Evolutionary conservation across 2,329 filamentous ascomycete species (phyloP), one percentile per base, ranked within the genome.

Genomic region (Colletotrichum lini): DNA sequence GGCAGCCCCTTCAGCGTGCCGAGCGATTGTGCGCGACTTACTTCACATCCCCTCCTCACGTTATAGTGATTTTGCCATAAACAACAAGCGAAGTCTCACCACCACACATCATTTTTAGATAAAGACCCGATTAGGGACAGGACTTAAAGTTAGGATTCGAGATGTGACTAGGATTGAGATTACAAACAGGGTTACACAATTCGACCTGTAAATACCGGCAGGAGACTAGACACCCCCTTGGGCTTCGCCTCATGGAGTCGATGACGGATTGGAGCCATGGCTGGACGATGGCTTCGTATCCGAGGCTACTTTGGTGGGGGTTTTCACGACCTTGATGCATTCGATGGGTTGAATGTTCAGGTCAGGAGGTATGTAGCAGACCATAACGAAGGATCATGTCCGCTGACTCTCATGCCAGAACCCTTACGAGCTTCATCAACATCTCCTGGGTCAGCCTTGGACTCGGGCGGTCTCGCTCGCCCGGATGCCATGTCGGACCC

Each of bases 1-100:
- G 12, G 53, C 40, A 52, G 57, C 64, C 65, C 42, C 40, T 38
- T 53, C 62, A 42, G 50, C 65, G 23, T 63, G 59, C 53, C 18
- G 47, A 10, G 23, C 59, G 49, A 42, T 59, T 50, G 45, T 66
- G 67, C 49, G 40, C 54, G 58, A 38, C 35, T 38, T 62, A 12
- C 54, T 57, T 26, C 23, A 40, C 42, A 38, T 44, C 50, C 57
- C 64, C 50, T 71, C 64, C 50, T 71, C 63, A 63, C 44, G 45
- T 57, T 42, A 10, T 45, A 23, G 2, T 35, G 30, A 16, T 16
- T 64, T 35, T 23, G 38, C 7, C 52, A 35, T 23, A n/a, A 35
- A 15, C 53, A 58, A 26, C 45, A 35, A 35, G 30, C 8, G 30
- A 35, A 35, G 30, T 35, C 16, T 26, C 23, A 12, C 26, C 45